These are phyloP conservation scores for Nakazawaea peltata DNA, from an alignment of 805 yeast genomes.

Conservation along the genomic window DNA sequence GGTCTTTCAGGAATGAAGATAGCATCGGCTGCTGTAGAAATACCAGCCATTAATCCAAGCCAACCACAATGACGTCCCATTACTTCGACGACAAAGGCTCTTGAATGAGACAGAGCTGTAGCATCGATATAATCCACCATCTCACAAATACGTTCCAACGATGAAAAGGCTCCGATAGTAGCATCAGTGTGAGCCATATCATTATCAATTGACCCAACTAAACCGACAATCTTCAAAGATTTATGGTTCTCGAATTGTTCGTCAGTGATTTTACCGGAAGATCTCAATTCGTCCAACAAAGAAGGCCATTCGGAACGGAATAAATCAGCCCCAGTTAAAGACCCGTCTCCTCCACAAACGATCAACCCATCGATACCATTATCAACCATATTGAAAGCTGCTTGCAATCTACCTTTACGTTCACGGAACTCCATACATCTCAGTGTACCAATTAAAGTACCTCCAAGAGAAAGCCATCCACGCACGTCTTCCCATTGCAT, in stretches of 20 bases:
- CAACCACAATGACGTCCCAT: conserved; percentile 99
- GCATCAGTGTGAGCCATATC: conserved; percentile 97
- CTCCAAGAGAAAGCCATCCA: conserved; percentile 89
- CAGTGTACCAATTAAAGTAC: conserved; percentile 95
- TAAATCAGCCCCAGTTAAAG: conserved; percentile 93
- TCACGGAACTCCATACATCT: conserved; percentile 82
- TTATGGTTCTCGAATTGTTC: conserved; percentile 55
- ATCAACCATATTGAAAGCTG: conserved; percentile 75
- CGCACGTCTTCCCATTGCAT: conserved; percentile 94
- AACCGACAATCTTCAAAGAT: conserved; percentile 80
- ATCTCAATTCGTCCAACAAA: conserved; percentile 63
- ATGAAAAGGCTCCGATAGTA: conserved; percentile 94
- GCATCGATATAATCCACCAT: conserved; percentile 96
- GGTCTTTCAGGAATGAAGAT: conserved; percentile 94
- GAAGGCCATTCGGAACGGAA: conserved; percentile 95
- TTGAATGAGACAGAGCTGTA: conserved; percentile 92
- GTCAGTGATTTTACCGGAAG: conserved; percentile 44
- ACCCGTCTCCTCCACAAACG: conserved; percentile 98
- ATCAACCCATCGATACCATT: conserved; percentile 91
- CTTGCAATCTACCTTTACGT: conserved; percentile 74
- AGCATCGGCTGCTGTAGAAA: conserved; percentile 93
- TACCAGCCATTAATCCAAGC: conserved; percentile 96
- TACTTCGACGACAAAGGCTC: conserved; percentile 96
- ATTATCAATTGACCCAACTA: conserved; percentile 95
- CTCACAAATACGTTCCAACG: conserved; percentile 87